Percentiles rank a stretch among this genome's conserved stretches.
Conservation (phyloP, 148 eudicot species). For the Cornus suecica region DNA sequence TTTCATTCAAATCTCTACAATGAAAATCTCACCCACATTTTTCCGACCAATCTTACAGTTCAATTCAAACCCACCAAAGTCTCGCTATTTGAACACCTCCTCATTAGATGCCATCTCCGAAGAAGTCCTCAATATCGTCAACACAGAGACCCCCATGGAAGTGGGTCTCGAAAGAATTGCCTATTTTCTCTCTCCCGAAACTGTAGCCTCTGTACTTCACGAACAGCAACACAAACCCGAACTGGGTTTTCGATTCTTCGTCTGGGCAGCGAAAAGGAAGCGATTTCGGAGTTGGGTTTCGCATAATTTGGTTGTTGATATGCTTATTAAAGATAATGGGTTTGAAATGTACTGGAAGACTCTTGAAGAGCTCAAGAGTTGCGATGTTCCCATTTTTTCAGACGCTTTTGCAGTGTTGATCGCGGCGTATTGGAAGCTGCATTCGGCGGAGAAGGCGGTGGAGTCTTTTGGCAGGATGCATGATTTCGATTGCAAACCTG, state of each 20-base stretch:
- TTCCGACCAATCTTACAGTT: conserved; percentile 15
- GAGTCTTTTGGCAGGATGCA: conserved; percentile 67
- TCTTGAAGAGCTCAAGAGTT: conserved; percentile 47
- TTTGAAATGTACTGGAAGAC: conserved; percentile 61
- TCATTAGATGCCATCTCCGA: conserved; percentile 19
- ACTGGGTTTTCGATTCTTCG: conserved; percentile 62
- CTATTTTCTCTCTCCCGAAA: conserved; percentile 22
- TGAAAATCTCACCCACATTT: conserved; percentile 21
- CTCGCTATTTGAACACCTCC: background rate
- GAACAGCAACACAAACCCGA: conserved; percentile 28
- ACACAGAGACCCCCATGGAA: conserved; percentile 34
- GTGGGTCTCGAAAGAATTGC: conserved; percentile 39
- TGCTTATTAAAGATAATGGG: conserved; percentile 29
- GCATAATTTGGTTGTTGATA: conserved; percentile 34
- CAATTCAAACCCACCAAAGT: background rate
- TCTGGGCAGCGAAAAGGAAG: conserved; percentile 50
- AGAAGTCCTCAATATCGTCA: conserved; percentile 32
- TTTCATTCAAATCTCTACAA: background rate
- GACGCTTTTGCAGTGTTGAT: conserved; percentile 63
- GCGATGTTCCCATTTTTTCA: conserved; percentile 28
- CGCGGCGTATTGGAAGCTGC: conserved; percentile 46
- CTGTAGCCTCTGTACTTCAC: conserved; percentile 36
- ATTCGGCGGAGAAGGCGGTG: conserved; percentile 54
- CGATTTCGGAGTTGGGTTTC: conserved; percentile 30
- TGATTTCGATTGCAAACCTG: conserved; percentile 56